Evolutionary conservation across 495 filamentous ascomycete species (phyloP), one percentile per base, ranked within the genome.

Genomic region (Aspergillus steynii): DNA sequence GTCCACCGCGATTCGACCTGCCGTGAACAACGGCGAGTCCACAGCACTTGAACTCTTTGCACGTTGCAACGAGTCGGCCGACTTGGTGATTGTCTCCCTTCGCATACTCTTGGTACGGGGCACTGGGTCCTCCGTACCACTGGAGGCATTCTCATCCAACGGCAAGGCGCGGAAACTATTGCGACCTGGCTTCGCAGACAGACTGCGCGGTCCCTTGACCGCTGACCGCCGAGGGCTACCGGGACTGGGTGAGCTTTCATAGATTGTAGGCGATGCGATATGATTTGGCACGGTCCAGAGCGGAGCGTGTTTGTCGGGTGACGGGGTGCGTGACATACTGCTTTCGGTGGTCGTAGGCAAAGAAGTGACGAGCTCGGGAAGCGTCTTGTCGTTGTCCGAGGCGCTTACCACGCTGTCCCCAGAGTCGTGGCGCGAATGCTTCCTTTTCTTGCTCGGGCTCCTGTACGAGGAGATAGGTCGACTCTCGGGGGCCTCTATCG

Each of bases 121-220:
- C 55, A 67, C 66, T 2, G 62, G 53, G 14, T 56, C 62, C 1
- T 68, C 47, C 28, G 67, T 61, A 29, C 20, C 20, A 20, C 31
- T 55, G 2, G 70, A 32, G 12, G 46, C 27, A 3, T 56, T 65
- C 9, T 72, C 62, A n/a, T 55, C 65, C 0, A 61, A 52, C 1
- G 71, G 61, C 6, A 64, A 62, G 3, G 67, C 62, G 9, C 61
- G 59, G 8, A 64, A 61, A 14, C 67, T 76, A 32, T 64, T 74
- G 8, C 70, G 68, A 29, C 61, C 42, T 49, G 65, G 53, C 42
- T 53, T 62, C 1, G 50, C 61, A 1, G 75, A 76, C 57, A 76
- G 76, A 31, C 25, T 76, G 50, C 77, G 75, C 5, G 76, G 77
- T 0, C 77, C 77, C 55, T 76, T 78, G 12, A 77, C 68, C 0